A percentile compares a stretch with the other conserved stretches of the same genome.
These are phyloP conservation scores for Candida orba DNA, from an alignment of 805 yeast species.

Conservation along the genomic window DNA sequence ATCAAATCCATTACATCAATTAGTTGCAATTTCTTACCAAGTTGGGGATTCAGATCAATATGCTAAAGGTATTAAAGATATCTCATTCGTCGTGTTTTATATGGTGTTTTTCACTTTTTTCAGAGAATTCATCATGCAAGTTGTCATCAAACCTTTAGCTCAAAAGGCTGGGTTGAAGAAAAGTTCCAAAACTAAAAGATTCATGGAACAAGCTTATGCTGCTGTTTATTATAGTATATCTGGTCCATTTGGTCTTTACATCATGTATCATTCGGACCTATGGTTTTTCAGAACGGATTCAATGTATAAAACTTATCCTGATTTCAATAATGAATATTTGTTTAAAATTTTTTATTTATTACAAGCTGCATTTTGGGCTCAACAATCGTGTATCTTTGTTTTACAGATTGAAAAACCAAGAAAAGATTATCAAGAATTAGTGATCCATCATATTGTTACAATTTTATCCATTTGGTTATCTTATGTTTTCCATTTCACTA, in stretches of 20 bases:
- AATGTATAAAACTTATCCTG: conserved; percentile 80
- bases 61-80: conserved; percentile 84
- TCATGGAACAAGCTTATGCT: conserved; percentile 89
- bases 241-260: conserved; percentile 84
- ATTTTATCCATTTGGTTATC: conserved; percentile 79
- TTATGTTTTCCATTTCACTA: conserved; percentile 90
- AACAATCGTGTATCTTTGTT: conserved; percentile 77
- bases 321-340: conserved; percentile 56
- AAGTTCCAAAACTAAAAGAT: conserved; percentile 57
- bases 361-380: conserved; percentile 97
- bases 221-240: conserved; percentile 71
- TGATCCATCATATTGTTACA: conserved; percentile 90
- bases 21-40: conserved; percentile 59
- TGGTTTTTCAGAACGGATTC: conserved; percentile 87
- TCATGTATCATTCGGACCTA: conserved; percentile 75
- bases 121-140: conserved; percentile 88
- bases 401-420: conserved; percentile 91
- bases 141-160: conserved; percentile 70
- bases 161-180: conserved; percentile 38
- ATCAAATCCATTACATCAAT: conserved; percentile 54
- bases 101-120: conserved; percentile 84
- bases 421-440: conserved; percentile 85
- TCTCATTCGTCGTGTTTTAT: conserved; percentile 69
- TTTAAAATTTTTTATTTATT: conserved; percentile 80
- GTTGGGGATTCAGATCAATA: conserved; percentile 59